Evolutionary conservation across 169 alveolate species (phyloP), one percentile per base, ranked within the genome.

Genomic region (Eimeria maxima): DNA sequence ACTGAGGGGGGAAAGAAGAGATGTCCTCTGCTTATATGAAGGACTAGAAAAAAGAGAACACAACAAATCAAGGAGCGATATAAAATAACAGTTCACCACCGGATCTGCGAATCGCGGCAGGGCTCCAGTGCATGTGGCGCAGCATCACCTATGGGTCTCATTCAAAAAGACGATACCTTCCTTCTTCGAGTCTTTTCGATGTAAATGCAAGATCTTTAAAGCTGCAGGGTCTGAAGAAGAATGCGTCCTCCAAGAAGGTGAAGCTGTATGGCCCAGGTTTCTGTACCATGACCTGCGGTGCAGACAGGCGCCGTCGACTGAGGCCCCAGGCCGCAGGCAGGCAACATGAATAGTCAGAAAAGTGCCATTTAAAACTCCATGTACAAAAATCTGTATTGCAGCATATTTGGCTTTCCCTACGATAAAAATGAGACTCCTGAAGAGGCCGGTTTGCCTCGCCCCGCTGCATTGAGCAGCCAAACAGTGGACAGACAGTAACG

Each of bases 251-350:
- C 42, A 45, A 8, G 44, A 44, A n/a, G 24, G 24, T 24, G 87
- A 45, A 20, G 33, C 65, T 5, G 4, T 44, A 18, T 24, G 65
- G 22, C 63, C 42, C 44, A 76, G 63, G 87, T 76, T 76, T 76
- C 87, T 45, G 65, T n/a, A 24, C 65, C 24, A 42, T 13, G 67
- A 44, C 57, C 65, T 76, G 87, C 87, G 29, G 38, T 24, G 87
- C 87, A 45, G 87, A 76, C 87, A 76, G 87, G 87, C 87, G 87
- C 87, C 38, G 87, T 76, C 87, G 87, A 76, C 87, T 76, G 65
- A 76, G 87, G 87, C 87, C 87, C 63, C 87, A 45, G 87, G 87
- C 63, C 63, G 87, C 7, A 76, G 87, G 87, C 42, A 76, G 65
- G 67, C 63, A n/a, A 16, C 57, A 5, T 45, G 87, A 76, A 44